Percentiles rank a stretch among this genome's conserved stretches.
Conservation (phyloP, 2,329 filamentous ascomycete species). For the Domatiomyces catenatus region DNA sequence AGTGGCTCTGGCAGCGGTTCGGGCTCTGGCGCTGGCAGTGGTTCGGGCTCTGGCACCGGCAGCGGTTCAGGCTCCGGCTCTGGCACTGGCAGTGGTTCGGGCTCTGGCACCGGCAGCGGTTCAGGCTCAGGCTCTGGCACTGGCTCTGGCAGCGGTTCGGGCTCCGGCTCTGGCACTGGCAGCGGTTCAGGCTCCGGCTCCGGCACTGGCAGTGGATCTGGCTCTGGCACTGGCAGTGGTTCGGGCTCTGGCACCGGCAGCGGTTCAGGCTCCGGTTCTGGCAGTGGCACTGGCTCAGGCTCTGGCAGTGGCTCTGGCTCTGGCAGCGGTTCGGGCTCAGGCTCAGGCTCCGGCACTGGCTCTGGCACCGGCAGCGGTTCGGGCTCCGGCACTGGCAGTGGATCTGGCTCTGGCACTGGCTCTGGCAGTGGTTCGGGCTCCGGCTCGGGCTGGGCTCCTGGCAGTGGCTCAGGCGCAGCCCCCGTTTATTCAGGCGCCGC, state of each 20-base stretch:
- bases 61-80: neutral
- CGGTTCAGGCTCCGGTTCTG: neutral
- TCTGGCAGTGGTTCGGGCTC: neutral
- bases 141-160: neutral
- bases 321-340: neutral
- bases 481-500: constrained; percentile 1
- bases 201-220: neutral
- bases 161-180: neutral
- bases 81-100: too few species aligned
- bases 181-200: too few species aligned
- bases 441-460: neutral
- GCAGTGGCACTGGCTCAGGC: neutral
- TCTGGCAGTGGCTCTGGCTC: neutral
- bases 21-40: neutral
- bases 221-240: constrained; percentile 1
- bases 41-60: neutral
- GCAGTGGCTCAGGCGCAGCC: constrained; percentile 1
- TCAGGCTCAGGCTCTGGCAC: neutral
- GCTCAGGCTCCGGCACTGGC: neutral
- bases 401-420: constrained; percentile 1
- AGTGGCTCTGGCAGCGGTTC: neutral
- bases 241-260: too few species aligned
- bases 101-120: too few species aligned
- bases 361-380: neutral
- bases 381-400: neutral